A percentile compares a stretch with the other conserved stretches of the same genome.
Evolutionary conservation across 352 stramenopile genomes (phyloP).

Genomic region (Phytophthora pinifolia): DNA sequence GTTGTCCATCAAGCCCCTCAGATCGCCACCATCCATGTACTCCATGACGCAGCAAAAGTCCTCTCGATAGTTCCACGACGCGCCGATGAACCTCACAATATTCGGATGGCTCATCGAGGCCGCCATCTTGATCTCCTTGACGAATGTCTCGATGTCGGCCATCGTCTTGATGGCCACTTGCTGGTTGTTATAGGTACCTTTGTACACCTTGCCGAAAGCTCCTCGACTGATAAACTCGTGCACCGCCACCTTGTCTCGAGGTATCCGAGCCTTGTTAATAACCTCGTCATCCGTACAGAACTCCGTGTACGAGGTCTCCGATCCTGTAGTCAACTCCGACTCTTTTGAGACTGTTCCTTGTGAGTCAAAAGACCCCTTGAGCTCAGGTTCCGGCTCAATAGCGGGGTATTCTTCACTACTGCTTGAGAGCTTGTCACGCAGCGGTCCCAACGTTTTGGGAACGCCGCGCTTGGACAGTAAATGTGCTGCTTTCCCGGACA

Average conservation of each 20-base stretch:
- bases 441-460: conserved; percentile 11
- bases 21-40: conserved; percentile 22
- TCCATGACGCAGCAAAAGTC: conserved; percentile 52
- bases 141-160: conserved; percentile 46
- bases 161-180: conserved; percentile 70
- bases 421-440: conserved; percentile 12
- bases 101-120: conserved; percentile 28
- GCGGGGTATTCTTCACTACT: conserved; percentile 1
- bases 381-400: conserved; percentile 1
- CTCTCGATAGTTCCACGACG: conserved; percentile 45
- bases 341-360: not conserved
- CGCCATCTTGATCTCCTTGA: conserved; percentile 74
- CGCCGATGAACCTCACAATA: conserved; percentile 56
- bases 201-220: conserved; percentile 59
- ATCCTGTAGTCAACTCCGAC: conserved; percentile 6
- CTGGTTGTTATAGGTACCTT: conserved; percentile 48
- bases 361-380: not conserved
- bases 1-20: conserved; percentile 50
- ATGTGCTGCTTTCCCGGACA: conserved; percentile 12
- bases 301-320: conserved; percentile 15
- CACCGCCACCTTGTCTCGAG: conserved; percentile 44
- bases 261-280: conserved; percentile 58
- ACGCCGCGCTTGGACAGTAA: conserved; percentile 19
- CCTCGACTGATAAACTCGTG: conserved; percentile 49
- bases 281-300: conserved; percentile 24